Conservation (phyloP, 23 red algal species). For the Cyanidiococcus yangmingshanensis region DNA sequence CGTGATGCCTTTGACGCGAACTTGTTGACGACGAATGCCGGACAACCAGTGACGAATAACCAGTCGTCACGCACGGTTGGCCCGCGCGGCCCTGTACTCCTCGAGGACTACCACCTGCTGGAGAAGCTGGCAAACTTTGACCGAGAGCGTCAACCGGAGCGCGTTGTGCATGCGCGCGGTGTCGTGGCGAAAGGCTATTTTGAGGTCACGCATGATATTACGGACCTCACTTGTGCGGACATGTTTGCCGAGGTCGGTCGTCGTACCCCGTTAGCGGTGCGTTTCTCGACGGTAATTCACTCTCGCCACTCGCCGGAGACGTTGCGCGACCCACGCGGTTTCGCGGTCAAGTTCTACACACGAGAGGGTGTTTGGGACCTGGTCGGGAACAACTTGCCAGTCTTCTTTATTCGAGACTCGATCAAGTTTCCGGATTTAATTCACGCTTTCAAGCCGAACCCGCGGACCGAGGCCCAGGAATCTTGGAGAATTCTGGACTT, state of each 20-base stretch:
- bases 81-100: constrained; percentile 70
- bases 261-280: constrained; percentile 64
- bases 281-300: constrained; percentile 95
- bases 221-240: constrained; percentile 65
- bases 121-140: constrained; percentile 99
- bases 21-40: constrained; percentile 75
- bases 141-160: constrained; percentile 89
- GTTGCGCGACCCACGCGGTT: constrained; percentile 90
- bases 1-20: constrained; percentile 18
- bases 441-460: constrained; percentile 92
- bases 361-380: constrained; percentile 83
- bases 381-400: constrained; percentile 80
- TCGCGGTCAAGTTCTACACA: constrained; percentile 91
- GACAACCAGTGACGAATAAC: constrained; percentile 68
- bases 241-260: constrained; percentile 64
- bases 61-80: constrained; percentile 66
- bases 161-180: constrained; percentile 82
- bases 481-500: constrained; percentile 84
- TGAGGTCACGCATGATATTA: constrained; percentile 62
- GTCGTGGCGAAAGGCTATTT: constrained; percentile 70
- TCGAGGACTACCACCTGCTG: constrained; percentile 80
- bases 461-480: constrained; percentile 80
- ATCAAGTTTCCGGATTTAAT: constrained; percentile 96
- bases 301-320: constrained; percentile 86
- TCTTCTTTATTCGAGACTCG: constrained; percentile 95